phyloP scores from a whole-genome alignment of 345 rosid genomes.

The Dipteronia dyeriana region DNA sequence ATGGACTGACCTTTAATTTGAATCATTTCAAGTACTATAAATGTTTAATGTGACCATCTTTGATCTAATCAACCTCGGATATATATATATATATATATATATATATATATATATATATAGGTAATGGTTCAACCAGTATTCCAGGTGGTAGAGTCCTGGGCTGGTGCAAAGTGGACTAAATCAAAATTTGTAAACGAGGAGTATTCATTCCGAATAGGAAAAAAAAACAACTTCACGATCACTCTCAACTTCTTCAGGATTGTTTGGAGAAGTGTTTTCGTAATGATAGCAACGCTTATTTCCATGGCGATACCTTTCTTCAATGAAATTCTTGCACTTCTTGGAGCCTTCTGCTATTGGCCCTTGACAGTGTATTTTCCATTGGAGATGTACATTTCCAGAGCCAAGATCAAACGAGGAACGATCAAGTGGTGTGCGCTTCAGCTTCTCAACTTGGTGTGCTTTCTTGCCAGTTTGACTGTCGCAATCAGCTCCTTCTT shows the following conservation, averaged over 20 bases:
- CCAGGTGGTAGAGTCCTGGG: slow-evolving; percentile 24
- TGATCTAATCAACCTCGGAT: too few species aligned
- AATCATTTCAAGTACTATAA: background rate
- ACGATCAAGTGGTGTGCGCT: slow-evolving; percentile 19
- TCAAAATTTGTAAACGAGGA: slow-evolving; percentile 18
- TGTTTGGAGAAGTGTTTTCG: slow-evolving; percentile 25
- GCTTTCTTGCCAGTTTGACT: slow-evolving; percentile 25
- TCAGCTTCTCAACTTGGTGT: slow-evolving; percentile 20
- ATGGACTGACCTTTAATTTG: too few species aligned
- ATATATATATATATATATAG: background rate
- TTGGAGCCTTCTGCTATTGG: slow-evolving; percentile 32
- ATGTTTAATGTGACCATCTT: background rate
- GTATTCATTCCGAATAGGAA: slow-evolving; percentile 3
- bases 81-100: too few species aligned
- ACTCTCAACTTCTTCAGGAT: slow-evolving; percentile 23
- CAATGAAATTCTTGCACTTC: slow-evolving; percentile 31
- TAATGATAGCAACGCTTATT: slow-evolving; percentile 16
- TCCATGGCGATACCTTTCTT: slow-evolving; percentile 37
- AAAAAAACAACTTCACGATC: background rate
- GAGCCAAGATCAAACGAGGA: slow-evolving; percentile 12
- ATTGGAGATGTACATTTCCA: slow-evolving; percentile 33
- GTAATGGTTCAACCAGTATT: slow-evolving; percentile 29
- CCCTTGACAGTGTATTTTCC: slow-evolving; percentile 34
- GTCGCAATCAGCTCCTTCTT: slow-evolving; percentile 25
- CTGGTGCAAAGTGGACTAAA: slow-evolving; percentile 19